Percentiles rank a stretch among this genome's conserved stretches.
Conservation (phyloP, 2,329 filamentous ascomycete genomes). For the Trichophyton verrucosum region DNA sequence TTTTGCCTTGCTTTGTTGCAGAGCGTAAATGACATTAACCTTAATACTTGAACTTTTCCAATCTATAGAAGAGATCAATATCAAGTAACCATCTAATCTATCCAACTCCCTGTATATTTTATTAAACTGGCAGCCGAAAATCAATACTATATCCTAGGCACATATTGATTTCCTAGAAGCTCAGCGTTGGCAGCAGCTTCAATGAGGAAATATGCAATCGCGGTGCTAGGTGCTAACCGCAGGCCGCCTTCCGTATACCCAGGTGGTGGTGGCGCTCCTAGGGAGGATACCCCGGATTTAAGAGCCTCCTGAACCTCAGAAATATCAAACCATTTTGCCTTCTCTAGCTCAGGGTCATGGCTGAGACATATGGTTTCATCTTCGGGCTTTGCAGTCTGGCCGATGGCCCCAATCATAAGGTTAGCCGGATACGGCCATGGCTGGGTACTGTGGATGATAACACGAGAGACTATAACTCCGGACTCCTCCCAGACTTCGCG, state of each 20-base stretch:
- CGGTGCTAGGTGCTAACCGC: conserved; percentile 69
- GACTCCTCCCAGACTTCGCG: conserved; percentile 80
- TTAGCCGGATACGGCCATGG: conserved; percentile 80
- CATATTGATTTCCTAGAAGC: conserved; percentile 50
- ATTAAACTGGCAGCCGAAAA: no score
- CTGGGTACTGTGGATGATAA: conserved; percentile 72
- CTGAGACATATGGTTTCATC: conserved; percentile 72
- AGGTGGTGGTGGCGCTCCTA: conserved; percentile 52
- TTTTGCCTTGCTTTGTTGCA: neutral
- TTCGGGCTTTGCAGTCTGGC: conserved; percentile 60
- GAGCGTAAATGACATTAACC: neutral
- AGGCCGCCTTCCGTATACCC: conserved; percentile 66
- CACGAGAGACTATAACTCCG: conserved; percentile 61
- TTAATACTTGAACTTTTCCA: neutral
- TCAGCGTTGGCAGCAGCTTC: conserved; percentile 60
- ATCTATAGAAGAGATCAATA: neutral
- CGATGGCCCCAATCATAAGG: conserved; percentile 78
- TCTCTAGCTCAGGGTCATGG: conserved; percentile 82
- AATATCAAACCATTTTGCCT: conserved; percentile 75
- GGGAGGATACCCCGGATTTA: conserved; percentile 49
- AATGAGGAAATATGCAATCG: conserved; percentile 86
- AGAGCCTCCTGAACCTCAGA: conserved; percentile 71
- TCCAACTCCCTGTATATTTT: no score
- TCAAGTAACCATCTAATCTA: neutral
- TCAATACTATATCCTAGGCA: conserved; percentile 31